Conservation (phyloP, 192 early-diverging fungal species). For the Obelidium mucronatum region DNA sequence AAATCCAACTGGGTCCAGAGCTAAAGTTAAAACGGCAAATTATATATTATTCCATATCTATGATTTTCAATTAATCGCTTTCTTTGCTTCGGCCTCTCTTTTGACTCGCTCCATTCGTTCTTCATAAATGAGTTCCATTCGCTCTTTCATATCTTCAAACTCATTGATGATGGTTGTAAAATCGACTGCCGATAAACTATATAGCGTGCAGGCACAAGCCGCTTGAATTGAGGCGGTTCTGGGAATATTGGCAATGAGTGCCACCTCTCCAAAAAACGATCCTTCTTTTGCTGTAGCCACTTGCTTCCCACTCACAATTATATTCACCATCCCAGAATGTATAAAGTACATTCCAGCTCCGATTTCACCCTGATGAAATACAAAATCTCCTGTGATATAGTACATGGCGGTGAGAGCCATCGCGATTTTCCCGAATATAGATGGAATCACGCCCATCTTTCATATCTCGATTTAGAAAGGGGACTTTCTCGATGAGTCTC, state of each 20-base stretch:
- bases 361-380: slow-evolving; percentile 35
- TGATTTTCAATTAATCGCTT: too few species aligned
- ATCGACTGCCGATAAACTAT: slow-evolving; percentile 10
- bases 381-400: slow-evolving; percentile 34
- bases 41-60: too few species aligned
- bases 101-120: slow-evolving; percentile 46
- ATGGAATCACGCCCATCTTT: slow-evolving; percentile 32
- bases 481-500: slow-evolving; percentile 37
- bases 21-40: neutral
- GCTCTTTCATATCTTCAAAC: slow-evolving; percentile 39
- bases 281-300: slow-evolving; percentile 12
- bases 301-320: slow-evolving; percentile 30
- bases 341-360: slow-evolving; percentile 42
- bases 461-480: slow-evolving; percentile 34
- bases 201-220: slow-evolving; percentile 13
- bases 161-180: slow-evolving; percentile 34
- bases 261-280: slow-evolving; percentile 33
- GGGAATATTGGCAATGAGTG: slow-evolving; percentile 34
- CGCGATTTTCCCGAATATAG: slow-evolving; percentile 38
- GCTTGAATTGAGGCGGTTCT: slow-evolving; percentile 39
- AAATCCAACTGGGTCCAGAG: too few species aligned
- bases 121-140: slow-evolving; percentile 46
- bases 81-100: slow-evolving; percentile 43
- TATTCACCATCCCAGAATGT: slow-evolving; percentile 31
- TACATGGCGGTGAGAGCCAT: slow-evolving; percentile 28